Conservation (phyloP, 768 basidiomycete genomes). For the Peribolospora kevripleyi region DNA sequence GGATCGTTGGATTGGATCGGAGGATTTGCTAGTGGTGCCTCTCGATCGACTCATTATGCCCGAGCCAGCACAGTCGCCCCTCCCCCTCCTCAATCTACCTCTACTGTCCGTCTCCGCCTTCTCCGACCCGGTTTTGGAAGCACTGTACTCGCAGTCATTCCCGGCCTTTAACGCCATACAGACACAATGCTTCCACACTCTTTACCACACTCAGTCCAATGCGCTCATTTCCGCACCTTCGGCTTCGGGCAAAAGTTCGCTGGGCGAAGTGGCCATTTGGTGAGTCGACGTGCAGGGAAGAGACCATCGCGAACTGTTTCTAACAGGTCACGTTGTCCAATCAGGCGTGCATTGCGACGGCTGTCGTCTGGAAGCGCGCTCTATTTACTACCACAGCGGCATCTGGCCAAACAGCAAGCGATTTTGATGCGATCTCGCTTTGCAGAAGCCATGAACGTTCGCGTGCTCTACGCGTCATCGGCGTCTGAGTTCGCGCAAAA, state of each 20-base stretch:
- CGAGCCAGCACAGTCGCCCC: constrained; percentile 2
- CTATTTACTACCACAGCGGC: too few species aligned
- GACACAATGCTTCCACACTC: constrained; percentile 65
- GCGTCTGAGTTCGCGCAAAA: too few species aligned
- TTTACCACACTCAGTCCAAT: constrained; percentile 42
- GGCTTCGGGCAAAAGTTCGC: constrained; percentile 52
- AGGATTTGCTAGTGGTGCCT: constrained; percentile 40
- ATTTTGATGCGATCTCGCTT: too few species aligned
- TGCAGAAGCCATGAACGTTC: too few species aligned
- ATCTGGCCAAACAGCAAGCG: too few species aligned
- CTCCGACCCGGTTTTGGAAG: constrained; percentile 30
- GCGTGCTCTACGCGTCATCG: too few species aligned
- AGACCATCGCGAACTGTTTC: too few species aligned
- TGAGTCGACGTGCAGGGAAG: constrained; percentile 19
- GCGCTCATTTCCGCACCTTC: constrained; percentile 52
- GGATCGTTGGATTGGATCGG: constrained; percentile 81
- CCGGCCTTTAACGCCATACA: constrained; percentile 59
- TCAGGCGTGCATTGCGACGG: too few species aligned
- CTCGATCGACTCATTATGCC: constrained; percentile 61
- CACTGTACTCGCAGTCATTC: constrained; percentile 27
- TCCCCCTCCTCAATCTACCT: constrained; percentile 27
- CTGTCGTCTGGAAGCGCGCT: too few species aligned
- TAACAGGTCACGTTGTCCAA: too few species aligned
- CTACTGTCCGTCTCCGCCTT: constrained; percentile 50
- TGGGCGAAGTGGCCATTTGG: constrained; percentile 51